Base-by-base conservation (phyloP, 129 eudicot genomes). In the Logfia minima region DNA sequence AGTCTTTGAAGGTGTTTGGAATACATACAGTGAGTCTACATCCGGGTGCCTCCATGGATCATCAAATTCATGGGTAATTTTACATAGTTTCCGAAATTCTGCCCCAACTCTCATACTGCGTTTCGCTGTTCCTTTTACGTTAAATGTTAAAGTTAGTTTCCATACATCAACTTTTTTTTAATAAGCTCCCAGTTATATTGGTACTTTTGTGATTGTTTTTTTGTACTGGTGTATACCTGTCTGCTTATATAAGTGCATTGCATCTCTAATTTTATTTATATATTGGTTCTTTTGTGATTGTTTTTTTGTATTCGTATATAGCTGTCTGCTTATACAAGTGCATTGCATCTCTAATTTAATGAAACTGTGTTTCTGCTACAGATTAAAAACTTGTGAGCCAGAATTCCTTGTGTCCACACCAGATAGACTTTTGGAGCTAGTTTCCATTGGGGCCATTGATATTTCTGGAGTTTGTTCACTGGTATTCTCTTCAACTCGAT, bases 321-420 rank as follows among this genome's bases (percentile, higher is more conserved):
- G n/a, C 8, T 34, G 29, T 66, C 16, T 10, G 66, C 53, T 23
- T 63, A 61, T 56, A 29, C 34, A 19, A 21, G 16, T 34, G 22
- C 52, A 22, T 32, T 32, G 35, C 34, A 39, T 41, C n/a, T 23
- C 19, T 75, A 62, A 68, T 66, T 18, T 18, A 21, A 19, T 55
- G 2, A 53, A 79, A 45, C 37, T 68, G 16, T 71, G 6, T 67
- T 66, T 32, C 45, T 68, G 45, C 41, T 29, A 62, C 87, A 93
- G 97, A 59, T 81, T 93, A 45, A 90, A 74, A 86, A 85, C 87
- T 70, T 90, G 97, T 72, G 98, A 93, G 65, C 98, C 98, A 17
- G 98, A 93, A 85, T 93, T 93, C 81, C 82, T 93, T 65, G 80
- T 93, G 63, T 91, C 96, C 70, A 93, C 98, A 2, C 98, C 98